Evolutionary conservation across 1,139 yeast species (phyloP), one percentile per base, ranked within the genome.

Genomic region (Sugiyamaella pinicola): DNA sequence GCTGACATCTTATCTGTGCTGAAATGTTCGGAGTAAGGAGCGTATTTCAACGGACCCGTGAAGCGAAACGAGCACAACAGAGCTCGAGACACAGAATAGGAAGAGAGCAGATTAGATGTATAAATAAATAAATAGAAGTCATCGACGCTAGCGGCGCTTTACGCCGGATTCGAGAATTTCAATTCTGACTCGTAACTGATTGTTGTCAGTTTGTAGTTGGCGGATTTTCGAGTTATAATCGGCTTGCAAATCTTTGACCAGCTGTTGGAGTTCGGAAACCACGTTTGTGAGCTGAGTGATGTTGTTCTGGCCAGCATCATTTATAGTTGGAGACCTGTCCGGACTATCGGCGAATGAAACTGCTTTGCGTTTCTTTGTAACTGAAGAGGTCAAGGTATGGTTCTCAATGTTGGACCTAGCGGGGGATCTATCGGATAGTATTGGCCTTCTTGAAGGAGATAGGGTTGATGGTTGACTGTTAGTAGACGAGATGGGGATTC

Each of bases 211-310:
- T 17, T 51, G 51, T 33, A 51, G 24, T 18, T 51, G 51, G n/a
- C 48, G 29, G 10, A 51, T 46, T 21, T 51, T 40, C 18, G 19
- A 7, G 6, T 35, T 15, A 19, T 47, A 46, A 15, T 51, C 54
- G 17, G 49, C 26, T 21, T 51, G 51, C 33, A 51, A 7, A 4
- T 48, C 39, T 21, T 51, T 51, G 12, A 51, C 50, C 7, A 51
- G 35, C 33, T 51, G 50, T 22, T 51, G 54, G 7, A 51, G 43
- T 15, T 47, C 46, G n/a, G 49, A 39, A 2, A 51, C 51, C 1
- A 51, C 47, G 8, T 51, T 39, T 10, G 45, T 46, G 7, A 51
- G 40, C n/a, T 51, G 31, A 2, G 37, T 33, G 28, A 41, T 22
- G 10, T 40, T n/a, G n/a, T 10, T 5, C 17, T 42, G 35, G 21